Conservation (phyloP, 179 eudicot species). For the Amaranthus tricolor region DNA sequence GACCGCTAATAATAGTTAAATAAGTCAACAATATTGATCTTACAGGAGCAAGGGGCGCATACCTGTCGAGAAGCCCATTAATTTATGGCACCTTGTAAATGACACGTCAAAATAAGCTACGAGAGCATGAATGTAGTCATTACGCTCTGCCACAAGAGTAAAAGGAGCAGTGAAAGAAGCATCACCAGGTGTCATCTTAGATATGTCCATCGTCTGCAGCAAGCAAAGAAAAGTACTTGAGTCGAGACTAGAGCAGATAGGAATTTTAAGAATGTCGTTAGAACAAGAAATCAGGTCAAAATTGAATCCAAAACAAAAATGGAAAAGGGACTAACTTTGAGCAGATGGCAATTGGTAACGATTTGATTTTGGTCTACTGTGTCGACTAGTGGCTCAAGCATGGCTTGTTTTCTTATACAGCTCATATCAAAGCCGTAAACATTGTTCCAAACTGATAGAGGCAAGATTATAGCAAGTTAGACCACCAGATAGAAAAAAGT, state of each 20-base stretch:
- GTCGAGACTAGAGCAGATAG: not conserved
- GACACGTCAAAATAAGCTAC: conserved; percentile 98
- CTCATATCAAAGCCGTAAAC: conserved; percentile 98
- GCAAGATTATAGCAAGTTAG: not conserved
- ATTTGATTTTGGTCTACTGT: conserved; percentile 90
- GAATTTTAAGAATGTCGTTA: not conserved
- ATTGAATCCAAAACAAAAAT: not conserved
- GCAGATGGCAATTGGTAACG: conserved; percentile 80
- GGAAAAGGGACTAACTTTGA: conserved; percentile 53
- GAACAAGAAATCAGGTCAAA: not conserved
- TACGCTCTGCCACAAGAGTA: conserved; percentile 87
- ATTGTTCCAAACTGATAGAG: conserved; percentile 75
- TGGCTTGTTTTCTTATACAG: conserved; percentile 86
- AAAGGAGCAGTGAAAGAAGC: conserved; percentile 96
- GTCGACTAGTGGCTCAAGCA: conserved; percentile 95
- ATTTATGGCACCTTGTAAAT: conserved; percentile 81
- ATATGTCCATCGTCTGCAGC: conserved; percentile 90
- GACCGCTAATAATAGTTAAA: too few relatives aligned
- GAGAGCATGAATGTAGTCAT: conserved; percentile 94
- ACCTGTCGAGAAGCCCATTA: conserved; percentile 96
- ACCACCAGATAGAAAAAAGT: not conserved
- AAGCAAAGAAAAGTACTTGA: not conserved
- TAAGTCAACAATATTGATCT: too few relatives aligned
- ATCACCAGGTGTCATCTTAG: conserved; percentile 92
- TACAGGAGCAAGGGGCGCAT: not conserved